Evolutionary conservation across 768 basidiomycete genomes (phyloP).

Genomic region (Tylopilus sp.): DNA sequence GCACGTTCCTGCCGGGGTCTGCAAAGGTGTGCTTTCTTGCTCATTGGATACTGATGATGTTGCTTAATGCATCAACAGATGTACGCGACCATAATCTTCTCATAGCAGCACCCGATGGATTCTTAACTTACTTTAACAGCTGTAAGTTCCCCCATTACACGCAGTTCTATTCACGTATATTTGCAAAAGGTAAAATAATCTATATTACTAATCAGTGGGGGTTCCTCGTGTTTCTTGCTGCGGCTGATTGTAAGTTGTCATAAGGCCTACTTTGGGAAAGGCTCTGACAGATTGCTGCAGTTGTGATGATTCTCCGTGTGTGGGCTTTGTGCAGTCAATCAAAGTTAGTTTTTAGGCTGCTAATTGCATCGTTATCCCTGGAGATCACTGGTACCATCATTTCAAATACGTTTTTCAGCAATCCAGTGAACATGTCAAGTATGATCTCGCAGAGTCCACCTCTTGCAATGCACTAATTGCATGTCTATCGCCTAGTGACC

Average conservation of each 20-base stretch:
- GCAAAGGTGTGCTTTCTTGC: too few relatives aligned
- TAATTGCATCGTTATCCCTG: too few relatives aligned
- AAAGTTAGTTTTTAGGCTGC: too few relatives aligned
- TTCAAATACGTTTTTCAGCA: neutral
- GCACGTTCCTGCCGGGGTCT: too few relatives aligned
- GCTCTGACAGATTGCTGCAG: neutral
- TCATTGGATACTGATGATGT: too few relatives aligned
- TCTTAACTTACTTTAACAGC: too few relatives aligned
- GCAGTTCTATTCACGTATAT: neutral
- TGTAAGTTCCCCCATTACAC: neutral
- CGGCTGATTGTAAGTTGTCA: neutral
- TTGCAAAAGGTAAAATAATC: conserved; percentile 1
- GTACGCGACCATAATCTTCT: neutral
- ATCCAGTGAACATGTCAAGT: neutral
- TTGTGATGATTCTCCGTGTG: neutral
- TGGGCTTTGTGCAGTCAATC: too few relatives aligned
- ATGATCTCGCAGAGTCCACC: too few relatives aligned
- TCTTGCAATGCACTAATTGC: too few relatives aligned
- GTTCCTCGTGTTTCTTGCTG: neutral
- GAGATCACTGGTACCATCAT: neutral
- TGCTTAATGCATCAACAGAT: too few relatives aligned
- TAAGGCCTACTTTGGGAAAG: neutral
- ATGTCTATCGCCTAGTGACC: too few relatives aligned
- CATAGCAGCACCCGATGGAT: too few relatives aligned
- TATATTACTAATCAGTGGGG: neutral